These are phyloP conservation scores for Alternaria dauci DNA, from an alignment of 2,329 filamentous ascomycete genomes.

Conservation along the genomic window DNA sequence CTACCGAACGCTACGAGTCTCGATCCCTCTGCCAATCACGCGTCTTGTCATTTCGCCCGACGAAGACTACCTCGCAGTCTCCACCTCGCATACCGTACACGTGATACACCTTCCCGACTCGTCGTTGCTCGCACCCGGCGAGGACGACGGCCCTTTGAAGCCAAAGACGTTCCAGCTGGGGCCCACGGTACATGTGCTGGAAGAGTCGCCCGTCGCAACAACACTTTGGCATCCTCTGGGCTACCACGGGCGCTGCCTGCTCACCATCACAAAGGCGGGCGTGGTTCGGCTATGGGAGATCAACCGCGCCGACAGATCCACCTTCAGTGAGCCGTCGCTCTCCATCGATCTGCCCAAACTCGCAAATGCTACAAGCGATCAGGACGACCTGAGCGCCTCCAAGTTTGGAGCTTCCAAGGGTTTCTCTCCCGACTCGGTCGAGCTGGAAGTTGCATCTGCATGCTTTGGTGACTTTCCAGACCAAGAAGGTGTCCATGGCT, in stretches of 20 bases:
- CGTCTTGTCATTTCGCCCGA: conserved; percentile 87
- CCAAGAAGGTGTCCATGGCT: conserved; percentile 68
- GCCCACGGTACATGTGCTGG: conserved; percentile 88
- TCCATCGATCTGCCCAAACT: conserved; percentile 90
- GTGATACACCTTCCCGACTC: conserved; percentile 85
- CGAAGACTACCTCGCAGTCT: conserved; percentile 80
- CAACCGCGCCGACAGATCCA: conserved; percentile 82
- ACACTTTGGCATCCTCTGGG: conserved; percentile 93
- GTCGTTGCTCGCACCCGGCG: conserved; percentile 74
- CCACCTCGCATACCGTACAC: conserved; percentile 87
- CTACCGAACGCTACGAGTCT: conserved; percentile 69
- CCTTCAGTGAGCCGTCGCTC: conserved; percentile 83
- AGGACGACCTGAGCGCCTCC: conserved; percentile 84
- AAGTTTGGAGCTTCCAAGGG: conserved; percentile 76
- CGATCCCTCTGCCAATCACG: conserved; percentile 81
- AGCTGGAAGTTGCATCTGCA: conserved; percentile 93
- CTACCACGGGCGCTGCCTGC: conserved; percentile 78
- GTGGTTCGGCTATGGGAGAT: conserved; percentile 92
- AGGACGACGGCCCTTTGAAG: conserved; percentile 71
- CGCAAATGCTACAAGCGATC: conserved; percentile 79
- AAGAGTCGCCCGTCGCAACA: conserved; percentile 80
- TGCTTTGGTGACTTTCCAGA: conserved; percentile 79
- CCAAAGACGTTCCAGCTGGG: conserved; percentile 91
- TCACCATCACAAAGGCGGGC: conserved; percentile 88
- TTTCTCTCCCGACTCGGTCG: conserved; percentile 87